Base-by-base conservation (phyloP, 1,284 basidiomycete genomes). In the Thelephora terrestris region DNA sequence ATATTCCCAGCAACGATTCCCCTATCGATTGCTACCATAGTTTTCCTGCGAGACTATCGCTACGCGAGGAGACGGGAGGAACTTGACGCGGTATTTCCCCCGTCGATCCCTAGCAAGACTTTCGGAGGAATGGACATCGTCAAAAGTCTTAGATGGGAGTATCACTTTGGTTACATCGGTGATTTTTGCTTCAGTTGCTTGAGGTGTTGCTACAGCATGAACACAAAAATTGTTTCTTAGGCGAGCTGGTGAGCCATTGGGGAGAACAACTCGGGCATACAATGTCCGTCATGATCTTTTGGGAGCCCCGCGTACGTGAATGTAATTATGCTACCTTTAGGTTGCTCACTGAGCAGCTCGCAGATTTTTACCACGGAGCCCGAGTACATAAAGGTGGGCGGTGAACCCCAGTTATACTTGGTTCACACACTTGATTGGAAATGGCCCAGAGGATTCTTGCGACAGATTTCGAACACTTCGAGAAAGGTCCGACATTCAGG, bases 361-460 rank as follows among this genome's bases (percentile, higher is more conserved):
- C 38, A 63, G 61, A 47, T 65, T 39, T 53, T 62, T 36, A 65
- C 63, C 1, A 40, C 47, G 0, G 63, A 64, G 36, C 63, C 63
- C 2, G 61, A 63, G 12, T 53, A 61, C 42, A 56, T 64, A 48
- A 64, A 64, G 52, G 60, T 58, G 20, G 21, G 40, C 38, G 12
- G 2, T 14, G 23, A 27, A 23, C 16, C 37, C 12, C 17, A 12
- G 16, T 18, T 2, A 38, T 2, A 32, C 46, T 20, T 10, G 32
- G n/a, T 37, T 10, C 16, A 35, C 40, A 16, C 10, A 7, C n/a
- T n/a, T 6, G 17, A 18, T 5, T 36, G 14, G 4, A 1, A 14
- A 39, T 20, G 45, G 39, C 25, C n/a, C 34, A 61, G 60, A 48
- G 56, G 2, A 59, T 66, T 23, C 54, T 66, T 10, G 59, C 63